Conservation (phyloP, 768 basidiomycete genomes). For the Dictyophora rubrovolvata region DNA sequence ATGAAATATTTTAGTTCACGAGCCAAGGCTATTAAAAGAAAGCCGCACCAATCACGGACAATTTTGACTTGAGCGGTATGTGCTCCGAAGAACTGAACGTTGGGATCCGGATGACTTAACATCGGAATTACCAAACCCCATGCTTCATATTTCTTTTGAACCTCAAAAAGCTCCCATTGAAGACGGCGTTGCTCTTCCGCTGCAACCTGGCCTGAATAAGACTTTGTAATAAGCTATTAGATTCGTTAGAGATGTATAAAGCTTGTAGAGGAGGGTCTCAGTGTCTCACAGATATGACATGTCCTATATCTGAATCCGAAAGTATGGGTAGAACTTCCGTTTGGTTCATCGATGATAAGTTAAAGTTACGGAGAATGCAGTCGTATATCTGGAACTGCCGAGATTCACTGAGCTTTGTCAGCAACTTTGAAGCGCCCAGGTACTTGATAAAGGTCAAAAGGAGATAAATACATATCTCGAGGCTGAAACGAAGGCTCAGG, state of each 20-base stretch:
- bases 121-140: constrained; percentile 81
- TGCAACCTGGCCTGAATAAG: constrained; percentile 32
- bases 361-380: not conserved
- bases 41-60: constrained; percentile 70
- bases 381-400: not conserved
- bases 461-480: too few relatives aligned
- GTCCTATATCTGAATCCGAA: constrained; percentile 41
- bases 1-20: not conserved
- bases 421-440: too few relatives aligned
- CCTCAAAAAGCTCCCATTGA: constrained; percentile 65
- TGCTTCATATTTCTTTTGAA: constrained; percentile 61
- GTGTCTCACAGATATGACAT: constrained; percentile 47
- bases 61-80: constrained; percentile 94
- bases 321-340: constrained; percentile 41
- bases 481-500: too few relatives aligned
- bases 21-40: not conserved
- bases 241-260: not conserved
- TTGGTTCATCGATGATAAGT: constrained; percentile 10
- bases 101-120: constrained; percentile 57
- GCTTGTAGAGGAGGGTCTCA: not conserved
- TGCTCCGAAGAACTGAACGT: constrained; percentile 91
- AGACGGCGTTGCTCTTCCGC: constrained; percentile 52
- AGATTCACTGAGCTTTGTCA: too few relatives aligned
- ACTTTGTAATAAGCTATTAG: constrained; percentile 6
- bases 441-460: too few relatives aligned